Base-by-base conservation (phyloP, 1,139 yeast genomes). In the Pneumocystis carinii region DNA sequence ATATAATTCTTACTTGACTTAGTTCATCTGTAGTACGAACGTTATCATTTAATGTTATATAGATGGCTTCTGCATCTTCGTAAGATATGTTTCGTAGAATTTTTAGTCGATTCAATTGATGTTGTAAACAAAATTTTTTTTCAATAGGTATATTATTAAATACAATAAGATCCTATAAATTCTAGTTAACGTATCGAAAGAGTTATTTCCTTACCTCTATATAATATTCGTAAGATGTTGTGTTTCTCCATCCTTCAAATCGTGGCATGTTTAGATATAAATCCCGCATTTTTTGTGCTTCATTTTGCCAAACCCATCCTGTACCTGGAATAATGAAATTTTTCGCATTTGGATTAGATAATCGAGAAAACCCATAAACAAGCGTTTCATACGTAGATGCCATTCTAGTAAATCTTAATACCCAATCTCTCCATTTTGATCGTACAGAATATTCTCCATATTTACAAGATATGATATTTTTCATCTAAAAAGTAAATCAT, bases 161-260 rank as follows among this genome's bases (percentile, higher is more conserved):
- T 12, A 63, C 41, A 38, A 58, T 59, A 55, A 65, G 61, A 62
- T 68, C 69, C 63, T 72, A 74, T 42, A 66, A 68, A 10, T 68
- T 64, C 58, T 68, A 72, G 62, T 66, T 66, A 27, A n/a, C 5
- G 15, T 53, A 12, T 24, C 29, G n/a, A 24, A 27, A n/a, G 24
- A 14, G 19, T 41, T 41, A 41, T 2, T 60, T 15, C 12, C n/a
- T 27, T 57, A 19, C 56, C 36, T 36, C 39, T 24, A 35, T 19
- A 37, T 36, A 37, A 27, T 53, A 36, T 24, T 55, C 48, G 29
- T 56, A 67, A 66, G 65, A 73, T 73, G 59, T 66, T 19, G 75
- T 70, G 29, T 65, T 66, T 41, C 73, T 63, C 76, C 76, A 74
- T 14, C 74, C 75, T 64, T 73, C 75, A 56, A 73, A 69, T 3